A percentile compares a stretch with the other conserved stretches of the same genome.
phyloP scores from a whole-genome alignment of 2,329 filamentous ascomycete species.

The Colletotrichum destructivum region DNA sequence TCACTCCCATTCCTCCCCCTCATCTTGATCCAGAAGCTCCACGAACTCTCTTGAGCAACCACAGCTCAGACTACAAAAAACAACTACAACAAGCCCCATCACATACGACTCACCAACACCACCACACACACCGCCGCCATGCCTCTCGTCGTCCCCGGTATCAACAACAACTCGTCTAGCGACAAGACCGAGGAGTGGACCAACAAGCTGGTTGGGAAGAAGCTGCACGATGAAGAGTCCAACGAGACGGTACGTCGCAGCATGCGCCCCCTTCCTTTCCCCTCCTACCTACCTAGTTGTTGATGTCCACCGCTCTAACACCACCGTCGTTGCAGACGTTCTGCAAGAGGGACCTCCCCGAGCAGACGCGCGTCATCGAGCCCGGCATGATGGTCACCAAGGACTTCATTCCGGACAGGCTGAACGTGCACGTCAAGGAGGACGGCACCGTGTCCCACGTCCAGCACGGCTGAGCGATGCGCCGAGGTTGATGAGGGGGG shows the following conservation, averaged over 20 bases:
- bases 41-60: too few relatives aligned
- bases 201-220: constrained; percentile 76
- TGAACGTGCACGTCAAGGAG: constrained; percentile 73
- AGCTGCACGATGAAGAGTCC: constrained; percentile 64
- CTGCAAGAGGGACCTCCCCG: constrained; percentile 72
- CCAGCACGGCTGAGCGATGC: constrained; percentile 62
- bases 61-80: too few relatives aligned
- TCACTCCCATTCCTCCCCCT: background rate
- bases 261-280: too few relatives aligned
- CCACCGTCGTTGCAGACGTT: constrained; percentile 64
- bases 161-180: constrained; percentile 62
- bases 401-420: constrained; percentile 67
- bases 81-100: too few relatives aligned
- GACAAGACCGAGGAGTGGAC: constrained; percentile 71
- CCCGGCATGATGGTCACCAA: constrained; percentile 72
- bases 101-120: background rate
- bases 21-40: background rate
- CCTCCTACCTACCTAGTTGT: too few relatives aligned
- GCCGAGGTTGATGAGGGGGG: background rate
- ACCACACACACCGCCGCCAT: constrained; percentile 56
- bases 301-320: background rate
- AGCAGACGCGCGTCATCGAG: constrained; percentile 69
- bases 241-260: constrained; percentile 66
- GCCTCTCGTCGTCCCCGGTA: constrained; percentile 76
- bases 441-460: constrained; percentile 75